Percentiles rank a stretch among this genome's conserved stretches.
phyloP scores from a whole-genome alignment of 768 basidiomycete species.

The Panaeolus papilionaceus region DNA sequence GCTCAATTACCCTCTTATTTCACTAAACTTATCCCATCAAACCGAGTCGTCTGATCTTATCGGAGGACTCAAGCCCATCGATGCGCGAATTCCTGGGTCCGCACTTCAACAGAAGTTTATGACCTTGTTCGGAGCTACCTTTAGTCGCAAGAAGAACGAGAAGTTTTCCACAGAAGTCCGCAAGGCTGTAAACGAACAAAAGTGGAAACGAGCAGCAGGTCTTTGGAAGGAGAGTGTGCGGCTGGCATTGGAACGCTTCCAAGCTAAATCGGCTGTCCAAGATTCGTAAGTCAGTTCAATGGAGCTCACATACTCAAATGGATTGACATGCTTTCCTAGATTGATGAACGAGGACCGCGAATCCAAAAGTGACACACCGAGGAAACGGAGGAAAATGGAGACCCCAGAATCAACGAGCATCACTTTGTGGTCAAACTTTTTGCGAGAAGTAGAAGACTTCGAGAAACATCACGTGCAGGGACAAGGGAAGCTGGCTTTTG shows the following conservation, averaged over 20 bases:
- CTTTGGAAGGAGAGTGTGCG: constrained; percentile 83
- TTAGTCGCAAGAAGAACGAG: constrained; percentile 89
- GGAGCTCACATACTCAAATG: neutral
- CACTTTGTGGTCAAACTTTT: constrained; percentile 71
- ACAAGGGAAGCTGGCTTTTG: constrained; percentile 90
- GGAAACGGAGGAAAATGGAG: constrained; percentile 76
- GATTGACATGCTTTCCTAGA: constrained; percentile 16
- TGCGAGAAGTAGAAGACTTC: constrained; percentile 75
- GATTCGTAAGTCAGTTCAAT: constrained; percentile 31
- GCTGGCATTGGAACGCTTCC: constrained; percentile 71
- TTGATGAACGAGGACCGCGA: constrained; percentile 21
- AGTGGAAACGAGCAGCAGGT: constrained; percentile 84
- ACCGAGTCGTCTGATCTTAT: constrained; percentile 94
- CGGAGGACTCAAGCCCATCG: constrained; percentile 96
- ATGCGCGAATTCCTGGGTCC: constrained; percentile 79
- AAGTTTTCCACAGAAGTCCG: constrained; percentile 83
- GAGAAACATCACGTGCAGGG: constrained; percentile 89
- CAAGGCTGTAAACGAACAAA: constrained; percentile 81
- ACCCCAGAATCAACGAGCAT: constrained; percentile 47
- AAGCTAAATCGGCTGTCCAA: constrained; percentile 35
- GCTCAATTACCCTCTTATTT: constrained; percentile 78
- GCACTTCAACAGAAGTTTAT: constrained; percentile 76
- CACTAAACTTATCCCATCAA: constrained; percentile 94
- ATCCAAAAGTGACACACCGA: constrained; percentile 49
- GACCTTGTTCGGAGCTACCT: constrained; percentile 83